Percentiles rank a stretch among this genome's conserved stretches.
phyloP scores from a whole-genome alignment of 2,329 filamentous ascomycete species.

The Penicillium decumbens region DNA sequence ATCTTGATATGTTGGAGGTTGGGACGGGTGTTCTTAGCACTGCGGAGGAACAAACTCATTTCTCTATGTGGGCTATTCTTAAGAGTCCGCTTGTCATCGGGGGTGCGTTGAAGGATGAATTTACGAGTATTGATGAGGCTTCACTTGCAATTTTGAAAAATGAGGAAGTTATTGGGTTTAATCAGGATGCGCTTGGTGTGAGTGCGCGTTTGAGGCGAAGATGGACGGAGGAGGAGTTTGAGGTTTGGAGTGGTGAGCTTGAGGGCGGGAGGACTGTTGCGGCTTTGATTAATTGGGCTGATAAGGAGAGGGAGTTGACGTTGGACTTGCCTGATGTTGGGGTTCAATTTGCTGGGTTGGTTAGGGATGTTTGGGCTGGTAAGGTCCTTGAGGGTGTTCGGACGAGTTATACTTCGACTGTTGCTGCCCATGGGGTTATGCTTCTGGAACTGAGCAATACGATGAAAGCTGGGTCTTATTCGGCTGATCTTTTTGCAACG shows the following conservation, averaged over 20 bases:
- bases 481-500: conserved; percentile 11
- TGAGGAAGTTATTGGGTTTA: conserved; percentile 54
- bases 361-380: conserved; percentile 31
- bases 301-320: conserved; percentile 41
- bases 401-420: conserved; percentile 24
- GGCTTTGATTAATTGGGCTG: conserved; percentile 50
- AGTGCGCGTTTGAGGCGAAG: conserved; percentile 50
- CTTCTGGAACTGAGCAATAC: conserved; percentile 30
- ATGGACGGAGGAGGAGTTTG: conserved; percentile 49
- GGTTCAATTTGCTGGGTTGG: conserved; percentile 34
- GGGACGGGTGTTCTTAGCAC: conserved; percentile 46
- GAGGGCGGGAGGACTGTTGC: conserved; percentile 44
- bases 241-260: conserved; percentile 50
- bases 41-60: conserved; percentile 51
- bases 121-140: conserved; percentile 32
- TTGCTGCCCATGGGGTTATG: conserved; percentile 30
- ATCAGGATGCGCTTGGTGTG: conserved; percentile 53
- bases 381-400: conserved; percentile 16
- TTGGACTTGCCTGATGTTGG: conserved; percentile 44
- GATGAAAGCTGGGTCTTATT: conserved; percentile 20
- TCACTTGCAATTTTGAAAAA: conserved; percentile 49
- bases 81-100: conserved; percentile 52
- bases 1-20: conserved; percentile 53
- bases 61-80: conserved; percentile 51
- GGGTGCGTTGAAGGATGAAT: conserved; percentile 38